A percentile compares a stretch with the other conserved stretches of the same genome.
phyloP scores from a whole-genome alignment of 1,284 basidiomycete genomes.

The Pseudozyma flocculosa region DNA sequence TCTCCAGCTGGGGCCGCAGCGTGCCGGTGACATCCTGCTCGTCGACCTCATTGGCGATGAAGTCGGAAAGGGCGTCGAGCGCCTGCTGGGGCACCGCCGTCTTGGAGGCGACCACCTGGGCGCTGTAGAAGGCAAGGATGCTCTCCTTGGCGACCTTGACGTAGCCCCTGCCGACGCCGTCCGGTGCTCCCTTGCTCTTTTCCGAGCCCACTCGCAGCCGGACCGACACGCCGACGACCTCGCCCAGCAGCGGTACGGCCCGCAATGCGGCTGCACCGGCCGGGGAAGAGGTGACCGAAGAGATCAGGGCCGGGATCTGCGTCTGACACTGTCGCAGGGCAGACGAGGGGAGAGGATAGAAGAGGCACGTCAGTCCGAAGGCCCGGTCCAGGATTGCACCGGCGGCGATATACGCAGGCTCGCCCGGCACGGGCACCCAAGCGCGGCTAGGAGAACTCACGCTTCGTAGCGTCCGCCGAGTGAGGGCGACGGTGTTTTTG shows the following conservation, averaged over 20 bases:
- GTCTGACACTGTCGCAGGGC: conserved; percentile 10
- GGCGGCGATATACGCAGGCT: background rate
- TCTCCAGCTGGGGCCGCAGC: conserved; percentile 51
- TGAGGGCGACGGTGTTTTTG: conserved; percentile 24
- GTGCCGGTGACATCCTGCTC: conserved; percentile 30
- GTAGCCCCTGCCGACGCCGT: conserved; percentile 33
- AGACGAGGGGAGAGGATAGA: background rate
- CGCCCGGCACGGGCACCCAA: background rate
- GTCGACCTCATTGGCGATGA: conserved; percentile 34
- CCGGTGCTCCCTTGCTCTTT: conserved; percentile 28
- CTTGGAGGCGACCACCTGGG: conserved; percentile 47
- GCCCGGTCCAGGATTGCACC: background rate
- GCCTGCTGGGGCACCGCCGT: conserved; percentile 26
- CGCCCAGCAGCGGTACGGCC: conserved; percentile 34
- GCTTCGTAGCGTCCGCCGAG: conserved; percentile 30
- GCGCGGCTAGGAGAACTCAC: too few relatives aligned
- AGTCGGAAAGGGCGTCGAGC: conserved; percentile 37
- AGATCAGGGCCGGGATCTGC: conserved; percentile 31
- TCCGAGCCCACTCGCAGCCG: conserved; percentile 42
- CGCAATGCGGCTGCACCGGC: conserved; percentile 25
- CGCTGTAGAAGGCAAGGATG: conserved; percentile 44
- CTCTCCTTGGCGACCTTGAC: conserved; percentile 18
- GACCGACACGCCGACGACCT: conserved; percentile 33
- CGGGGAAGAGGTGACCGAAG: conserved; percentile 20
- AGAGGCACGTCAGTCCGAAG: background rate